phyloP scores from a whole-genome alignment of 768 basidiomycete species.

The Mrakia blollopis region DNA sequence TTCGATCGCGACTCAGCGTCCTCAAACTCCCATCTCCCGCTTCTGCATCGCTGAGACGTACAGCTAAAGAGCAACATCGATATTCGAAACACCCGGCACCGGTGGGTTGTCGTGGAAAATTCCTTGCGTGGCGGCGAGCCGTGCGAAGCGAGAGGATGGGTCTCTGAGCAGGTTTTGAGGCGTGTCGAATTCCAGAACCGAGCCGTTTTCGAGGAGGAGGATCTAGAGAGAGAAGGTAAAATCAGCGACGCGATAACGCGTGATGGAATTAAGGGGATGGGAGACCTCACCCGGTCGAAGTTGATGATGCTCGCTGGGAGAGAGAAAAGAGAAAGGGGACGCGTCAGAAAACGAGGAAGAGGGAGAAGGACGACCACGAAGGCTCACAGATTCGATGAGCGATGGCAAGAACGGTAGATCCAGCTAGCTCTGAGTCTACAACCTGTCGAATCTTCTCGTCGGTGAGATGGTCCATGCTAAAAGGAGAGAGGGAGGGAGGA shows the following conservation, averaged over 20 bases:
- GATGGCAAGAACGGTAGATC: conserved; percentile 33
- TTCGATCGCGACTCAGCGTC: too few species aligned
- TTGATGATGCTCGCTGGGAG: not conserved
- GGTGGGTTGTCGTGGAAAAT: not conserved
- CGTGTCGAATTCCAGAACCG: conserved; percentile 1
- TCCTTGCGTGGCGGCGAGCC: conserved; percentile 7
- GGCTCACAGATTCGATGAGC: conserved; percentile 31
- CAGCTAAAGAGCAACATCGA: too few species aligned
- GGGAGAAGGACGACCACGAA: not conserved
- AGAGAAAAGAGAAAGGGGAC: not conserved
- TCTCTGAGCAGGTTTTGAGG: conserved; percentile 8
- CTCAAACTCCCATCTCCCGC: too few species aligned
- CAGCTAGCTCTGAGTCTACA: conserved; percentile 28
- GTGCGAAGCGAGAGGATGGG: not conserved
- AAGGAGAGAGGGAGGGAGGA: not conserved
- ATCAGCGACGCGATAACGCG: not conserved
- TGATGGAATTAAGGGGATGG: not conserved
- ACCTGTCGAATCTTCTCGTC: conserved; percentile 34
- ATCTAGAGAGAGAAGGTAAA: not conserved
- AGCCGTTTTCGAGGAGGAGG: conserved; percentile 20
- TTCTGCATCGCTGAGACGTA: too few species aligned
- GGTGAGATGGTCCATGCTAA: conserved; percentile 36
- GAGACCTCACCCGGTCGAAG: not conserved
- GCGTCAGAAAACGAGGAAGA: not conserved
- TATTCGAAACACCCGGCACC: too few species aligned